A percentile compares a stretch with the other conserved stretches of the same genome.
These are phyloP conservation scores for Cercospora zeina DNA, from an alignment of 2,329 filamentous ascomycete species.

Conservation along the genomic window DNA sequence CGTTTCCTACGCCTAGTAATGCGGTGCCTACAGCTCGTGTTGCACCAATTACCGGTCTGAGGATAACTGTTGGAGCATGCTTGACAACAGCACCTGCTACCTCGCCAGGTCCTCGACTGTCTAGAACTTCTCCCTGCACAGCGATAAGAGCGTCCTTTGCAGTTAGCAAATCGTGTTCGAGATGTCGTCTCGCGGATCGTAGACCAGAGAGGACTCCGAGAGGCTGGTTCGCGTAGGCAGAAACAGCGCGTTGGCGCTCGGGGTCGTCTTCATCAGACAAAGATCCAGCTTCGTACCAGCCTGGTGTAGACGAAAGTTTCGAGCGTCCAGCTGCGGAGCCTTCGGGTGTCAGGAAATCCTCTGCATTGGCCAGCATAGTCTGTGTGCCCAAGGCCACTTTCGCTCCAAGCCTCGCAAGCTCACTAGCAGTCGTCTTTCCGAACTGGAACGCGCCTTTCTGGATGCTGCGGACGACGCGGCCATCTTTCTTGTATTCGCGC, in stretches of 20 bases:
- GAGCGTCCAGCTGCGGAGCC: conserved; percentile 27
- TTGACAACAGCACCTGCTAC: conserved; percentile 75
- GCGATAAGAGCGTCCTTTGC: conserved; percentile 91
- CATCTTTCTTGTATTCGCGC: conserved; percentile 90
- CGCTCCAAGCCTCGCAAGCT: conserved; percentile 89
- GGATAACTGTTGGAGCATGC: conserved; percentile 87
- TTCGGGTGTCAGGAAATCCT: conserved; percentile 65
- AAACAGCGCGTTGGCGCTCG: conserved; percentile 76
- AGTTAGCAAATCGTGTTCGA: conserved; percentile 82
- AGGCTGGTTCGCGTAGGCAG: conserved; percentile 91
- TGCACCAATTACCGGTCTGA: conserved; percentile 86
- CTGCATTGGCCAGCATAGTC: conserved; percentile 84
- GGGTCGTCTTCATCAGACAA: conserved; percentile 63
- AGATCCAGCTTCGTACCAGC: conserved; percentile 46
- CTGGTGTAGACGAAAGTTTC: conserved; percentile 32
- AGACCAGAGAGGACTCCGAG: conserved; percentile 84
- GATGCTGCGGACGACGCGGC: conserved; percentile 85
- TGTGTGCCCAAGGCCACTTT: conserved; percentile 95
- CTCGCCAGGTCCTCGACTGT: conserved; percentile 76
- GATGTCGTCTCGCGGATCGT: conserved; percentile 74
- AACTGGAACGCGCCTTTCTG: conserved; percentile 88
- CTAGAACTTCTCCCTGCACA: conserved; percentile 86
- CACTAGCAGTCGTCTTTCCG: conserved; percentile 87
- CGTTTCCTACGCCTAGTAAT: conserved; percentile 87
- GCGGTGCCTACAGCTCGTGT: conserved; percentile 87